Conservation (phyloP, 257 asterid genomes). For the Capsicum pubescens region DNA sequence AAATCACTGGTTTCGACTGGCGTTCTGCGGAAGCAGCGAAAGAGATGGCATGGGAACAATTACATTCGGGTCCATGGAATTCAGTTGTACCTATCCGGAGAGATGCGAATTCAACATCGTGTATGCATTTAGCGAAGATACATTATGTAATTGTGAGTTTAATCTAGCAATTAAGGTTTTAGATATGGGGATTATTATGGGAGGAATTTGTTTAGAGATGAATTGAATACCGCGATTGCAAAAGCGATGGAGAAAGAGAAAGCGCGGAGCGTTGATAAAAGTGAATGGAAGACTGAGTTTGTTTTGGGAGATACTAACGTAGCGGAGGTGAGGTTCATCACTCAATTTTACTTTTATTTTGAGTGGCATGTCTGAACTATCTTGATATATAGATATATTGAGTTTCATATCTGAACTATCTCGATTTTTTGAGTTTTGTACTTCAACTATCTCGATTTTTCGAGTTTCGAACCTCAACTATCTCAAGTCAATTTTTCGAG, state of each 20-base stretch:
- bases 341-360: not conserved
- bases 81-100: conserved; percentile 94
- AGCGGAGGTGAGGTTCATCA: conserved; percentile 94
- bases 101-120: conserved; percentile 91
- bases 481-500: too few relatives aligned
- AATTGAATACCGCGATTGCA: conserved; percentile 49
- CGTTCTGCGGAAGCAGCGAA: conserved; percentile 78
- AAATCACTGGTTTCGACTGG: too few relatives aligned
- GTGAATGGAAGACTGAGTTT: conserved; percentile 25
- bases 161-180: conserved; percentile 60
- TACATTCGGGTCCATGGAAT: conserved; percentile 97
- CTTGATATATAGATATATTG: too few relatives aligned
- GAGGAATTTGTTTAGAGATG: conserved; percentile 73
- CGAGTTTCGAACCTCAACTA: too few relatives aligned
- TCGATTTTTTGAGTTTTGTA: too few relatives aligned
- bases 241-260: conserved; percentile 36
- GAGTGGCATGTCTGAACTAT: too few relatives aligned
- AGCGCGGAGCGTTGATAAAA: not conserved
- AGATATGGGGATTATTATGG: conserved; percentile 96
- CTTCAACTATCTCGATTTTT: too few relatives aligned
- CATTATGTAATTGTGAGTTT: conserved; percentile 60
- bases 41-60: conserved; percentile 99
- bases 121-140: conserved; percentile 75
- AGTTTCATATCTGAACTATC: too few relatives aligned
- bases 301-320: conserved; percentile 51